Evolutionary conservation across 768 basidiomycete genomes (phyloP).

Genomic region (Steccherinum ochraceum): DNA sequence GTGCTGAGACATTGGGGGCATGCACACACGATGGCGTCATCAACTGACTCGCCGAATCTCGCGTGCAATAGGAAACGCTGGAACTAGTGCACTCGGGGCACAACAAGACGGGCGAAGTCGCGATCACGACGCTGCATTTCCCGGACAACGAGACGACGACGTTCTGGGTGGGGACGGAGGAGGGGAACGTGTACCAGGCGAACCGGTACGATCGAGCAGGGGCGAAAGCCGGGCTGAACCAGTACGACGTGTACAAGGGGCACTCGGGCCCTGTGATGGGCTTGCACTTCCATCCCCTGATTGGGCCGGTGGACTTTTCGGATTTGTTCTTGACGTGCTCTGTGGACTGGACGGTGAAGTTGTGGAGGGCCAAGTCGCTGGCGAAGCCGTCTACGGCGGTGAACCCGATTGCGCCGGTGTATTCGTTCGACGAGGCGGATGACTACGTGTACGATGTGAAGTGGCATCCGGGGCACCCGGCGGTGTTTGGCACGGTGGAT

Average conservation of each 20-base stretch:
- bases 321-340: constrained; percentile 91
- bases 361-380: constrained; percentile 83
- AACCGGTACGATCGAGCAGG: constrained; percentile 97
- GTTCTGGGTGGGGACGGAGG: constrained; percentile 97
- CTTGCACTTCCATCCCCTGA: constrained; percentile 88
- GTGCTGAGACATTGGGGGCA: constrained; percentile 6
- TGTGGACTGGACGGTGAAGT: constrained; percentile 97
- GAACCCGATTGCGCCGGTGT: constrained; percentile 64
- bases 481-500: constrained; percentile 88
- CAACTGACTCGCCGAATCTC: not conserved
- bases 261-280: constrained; percentile 94
- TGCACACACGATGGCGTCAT: not conserved
- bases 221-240: constrained; percentile 91
- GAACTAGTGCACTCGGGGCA: constrained; percentile 86
- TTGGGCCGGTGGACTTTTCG: constrained; percentile 90
- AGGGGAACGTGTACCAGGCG: constrained; percentile 95
- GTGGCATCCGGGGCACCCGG: constrained; percentile 97
- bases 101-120: constrained; percentile 95
- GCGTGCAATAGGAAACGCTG: constrained; percentile 71
- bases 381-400: constrained; percentile 60
- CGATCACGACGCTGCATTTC: constrained; percentile 90
- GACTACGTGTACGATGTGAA: constrained; percentile 99
- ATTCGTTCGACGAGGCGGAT: constrained; percentile 96
- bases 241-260: constrained; percentile 87
- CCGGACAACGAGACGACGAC: constrained; percentile 95